These are phyloP conservation scores for Fraxinus baroniana DNA, from an alignment of 305 asterid species.

Conservation along the genomic window DNA sequence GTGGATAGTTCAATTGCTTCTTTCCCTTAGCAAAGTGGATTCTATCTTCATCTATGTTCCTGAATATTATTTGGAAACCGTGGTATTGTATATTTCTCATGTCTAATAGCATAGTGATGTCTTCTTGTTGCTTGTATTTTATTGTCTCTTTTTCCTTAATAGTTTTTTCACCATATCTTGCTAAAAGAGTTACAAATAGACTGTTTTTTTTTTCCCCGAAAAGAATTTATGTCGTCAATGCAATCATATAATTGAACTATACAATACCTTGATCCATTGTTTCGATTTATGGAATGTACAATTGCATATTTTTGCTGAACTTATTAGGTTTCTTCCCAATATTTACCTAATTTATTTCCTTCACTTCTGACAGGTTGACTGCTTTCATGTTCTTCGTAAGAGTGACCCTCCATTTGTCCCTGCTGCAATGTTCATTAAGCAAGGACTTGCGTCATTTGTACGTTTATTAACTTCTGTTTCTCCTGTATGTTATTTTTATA, in stretches of 20 bases:
- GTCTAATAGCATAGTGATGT: conserved; percentile 1
- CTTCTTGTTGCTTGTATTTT: conserved; percentile 19
- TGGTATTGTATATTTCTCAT: conserved; percentile 50
- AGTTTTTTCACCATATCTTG: conserved; percentile 11
- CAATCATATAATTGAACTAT: neutral
- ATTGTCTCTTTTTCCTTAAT: conserved; percentile 10
- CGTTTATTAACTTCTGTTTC: conserved; percentile 31
- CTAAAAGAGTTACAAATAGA: neutral
- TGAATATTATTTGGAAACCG: conserved; percentile 87
- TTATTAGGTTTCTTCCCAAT: conserved; percentile 2
- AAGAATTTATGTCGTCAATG: neutral
- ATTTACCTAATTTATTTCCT: conserved; percentile 20
- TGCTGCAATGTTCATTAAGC: conserved; percentile 72
- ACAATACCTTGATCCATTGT: neutral
- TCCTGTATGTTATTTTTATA: neutral
- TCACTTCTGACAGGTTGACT: conserved; percentile 70
- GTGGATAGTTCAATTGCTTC: conserved; percentile 92
- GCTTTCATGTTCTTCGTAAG: conserved; percentile 91
- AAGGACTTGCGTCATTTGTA: conserved; percentile 89
- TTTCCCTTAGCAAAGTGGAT: conserved; percentile 81
- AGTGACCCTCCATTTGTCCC: conserved; percentile 96
- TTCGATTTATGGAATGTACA: neutral
- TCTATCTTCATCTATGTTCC: conserved; percentile 70
- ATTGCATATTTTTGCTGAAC: neutral
- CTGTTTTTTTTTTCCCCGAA: neutral